Base-by-base conservation (phyloP, 768 basidiomycete species). In the Kwoniella dendrophila region DNA sequence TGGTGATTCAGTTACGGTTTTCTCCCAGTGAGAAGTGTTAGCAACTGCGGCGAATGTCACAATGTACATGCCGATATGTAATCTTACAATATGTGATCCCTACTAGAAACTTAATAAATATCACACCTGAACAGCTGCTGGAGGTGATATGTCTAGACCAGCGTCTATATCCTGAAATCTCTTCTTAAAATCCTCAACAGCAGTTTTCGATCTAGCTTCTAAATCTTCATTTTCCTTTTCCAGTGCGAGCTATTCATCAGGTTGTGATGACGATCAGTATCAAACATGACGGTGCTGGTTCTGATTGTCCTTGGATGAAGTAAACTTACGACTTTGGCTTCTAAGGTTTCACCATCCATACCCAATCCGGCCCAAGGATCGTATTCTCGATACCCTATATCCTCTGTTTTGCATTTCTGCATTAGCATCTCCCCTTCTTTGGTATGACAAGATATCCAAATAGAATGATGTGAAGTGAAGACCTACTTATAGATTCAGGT, bases 311-410 rank as follows among this genome's bases (percentile, higher is more conserved):
- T 2, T 20, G 29, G 16, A n/a, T 38, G 24, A 18, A 38, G 20
- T 10, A 30, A 24, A 54, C 72, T 63, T 38, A 75, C 73, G 56
- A 75, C 71, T 62, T 71, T 72, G n/a, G 68, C 63, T 48, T 75
- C 73, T 22, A 75, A 54, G 0, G 63, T 68, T 49, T 72, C 73
- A 2, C 60, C 64, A 40, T 67, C 67, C 53, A 65, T 63, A 14
- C 73, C 73, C 30, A 75, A 43, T 18, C 69, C 71, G 36, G 55
- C 54, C 73, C 73, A 75, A 20, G 73, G 66, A 44, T 75, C 73
- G 52, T 62, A 58, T 29, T 34, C 43, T 16, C 50, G 53, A 11
- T 54, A 27, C 34, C 59, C 56, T 38, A 75, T 75, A 40, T 72
- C 59, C 52, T 75, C 73, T 75, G 56, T 36, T n/a, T n/a, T n/a